Base-by-base conservation (phyloP, 495 filamentous ascomycete genomes). In the Aspergillus bridgeri region DNA sequence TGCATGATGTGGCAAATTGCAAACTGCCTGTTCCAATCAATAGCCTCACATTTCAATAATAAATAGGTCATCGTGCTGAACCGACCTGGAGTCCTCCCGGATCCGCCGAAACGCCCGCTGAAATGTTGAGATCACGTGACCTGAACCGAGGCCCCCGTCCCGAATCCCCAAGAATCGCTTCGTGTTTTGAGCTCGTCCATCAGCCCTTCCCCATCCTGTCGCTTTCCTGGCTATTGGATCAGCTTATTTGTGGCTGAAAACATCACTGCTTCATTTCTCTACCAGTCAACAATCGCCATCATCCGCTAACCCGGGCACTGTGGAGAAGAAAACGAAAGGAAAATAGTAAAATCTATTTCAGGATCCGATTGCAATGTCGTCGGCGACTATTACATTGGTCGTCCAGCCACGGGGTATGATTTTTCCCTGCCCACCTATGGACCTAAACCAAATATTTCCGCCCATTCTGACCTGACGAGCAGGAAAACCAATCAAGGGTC, bases 401-500 rank as follows among this genome's bases (percentile, higher is more conserved):
- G 60, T 78, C 55, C 63, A 78, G 62, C 66, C 75, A 44, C 68
- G 75, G 62, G 75, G 75, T 78, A 71, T 61, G 71, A 42, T 22
- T 23, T 19, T 43, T 43, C 0, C 46, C 53, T 55, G n/a, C n/a
- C n/a, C n/a, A n/a, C n/a, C n/a, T n/a, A n/a, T n/a, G n/a, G n/a
- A n/a, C n/a, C n/a, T 19, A n/a, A 27, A 20, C 23, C 21, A 6
- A 42, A n/a, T 17, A 52, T 22, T 8, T 22, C 6, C 45, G 45
- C 45, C 24, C 24, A 25, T 49, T 27, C 24, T 44, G 19, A 22
- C 54, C 22, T 25, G 18, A 18, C 25, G 33, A 19, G 13, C 44
- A 82, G 80, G 80, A 25, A 84, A 86, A 68, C 83, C 86, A 49
- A 86, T 94, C 64, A 83, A 80, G 64, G 84, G 81, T 51, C 86